Base-by-base conservation (phyloP, 2,329 filamentous ascomycete genomes). In the Dactylonectria macrodidyma region DNA sequence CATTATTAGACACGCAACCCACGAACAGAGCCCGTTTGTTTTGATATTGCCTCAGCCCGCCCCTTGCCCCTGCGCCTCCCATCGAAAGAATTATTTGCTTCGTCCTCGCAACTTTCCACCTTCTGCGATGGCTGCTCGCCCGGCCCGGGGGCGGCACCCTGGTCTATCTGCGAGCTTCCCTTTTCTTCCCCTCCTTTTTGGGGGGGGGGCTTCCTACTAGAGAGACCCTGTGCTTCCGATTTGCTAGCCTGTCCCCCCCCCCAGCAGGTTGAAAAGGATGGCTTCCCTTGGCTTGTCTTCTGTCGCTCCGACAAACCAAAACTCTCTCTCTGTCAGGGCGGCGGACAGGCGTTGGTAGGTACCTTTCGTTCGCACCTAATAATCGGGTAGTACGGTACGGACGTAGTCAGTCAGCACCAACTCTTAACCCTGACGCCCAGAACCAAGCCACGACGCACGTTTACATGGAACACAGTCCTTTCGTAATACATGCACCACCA, bases 211-310 rank as follows among this genome's bases (percentile, higher is more conserved):
- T 30, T 30, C 26, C 26, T 7, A 30, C 26, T 30, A 7, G 26
- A 30, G 26, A 30, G 26, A 30, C 55, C 55, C 66, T 58, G 38
- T 47, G 48, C 24, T 72, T 72, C 69, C 57, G 66, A 69, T 66
- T 69, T 71, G 65, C 58, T 61, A 50, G 16, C 41, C 14, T 2
- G 14, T 7, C 41, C 41, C 5, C 7, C 14, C 5, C 7, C 14
- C 14, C 16, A 8, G 41, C 14, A n/a, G 41, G 41, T 30, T 30
- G 4, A 7, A 30, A 19, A 44, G 41, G 41, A n/a, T 44, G 41
- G 7, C 16, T 30, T 41, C 36, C 41, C 41, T 14, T 44, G 41
- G 41, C 41, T 55, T 59, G 64, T 46, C 38, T 47, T 62, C 50
- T n/a, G 59, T 52, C 41, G 41, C 41, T 44, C 41, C n/a, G 41